phyloP scores from a whole-genome alignment of 352 stramenopile genomes.

The Phytophthora capsici region DNA sequence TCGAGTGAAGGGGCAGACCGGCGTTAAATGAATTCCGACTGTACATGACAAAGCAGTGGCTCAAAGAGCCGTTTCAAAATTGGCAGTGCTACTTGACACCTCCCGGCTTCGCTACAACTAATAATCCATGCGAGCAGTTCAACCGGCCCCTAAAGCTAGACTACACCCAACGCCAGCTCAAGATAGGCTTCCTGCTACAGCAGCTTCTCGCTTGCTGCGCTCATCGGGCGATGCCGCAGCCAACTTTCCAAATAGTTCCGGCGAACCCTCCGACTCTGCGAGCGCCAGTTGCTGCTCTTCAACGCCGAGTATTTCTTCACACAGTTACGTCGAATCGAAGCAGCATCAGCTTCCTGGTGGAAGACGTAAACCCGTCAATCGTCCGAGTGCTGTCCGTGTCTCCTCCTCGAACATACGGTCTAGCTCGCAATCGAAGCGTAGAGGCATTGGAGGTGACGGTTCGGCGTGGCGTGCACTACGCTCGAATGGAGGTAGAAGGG shows the following conservation, averaged over 20 bases:
- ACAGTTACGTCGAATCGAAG: too few relatives aligned
- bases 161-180: conserved; percentile 22
- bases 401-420: background rate
- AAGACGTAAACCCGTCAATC: background rate
- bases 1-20: too few relatives aligned
- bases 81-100: conserved; percentile 26
- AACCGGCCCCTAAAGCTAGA: conserved; percentile 7
- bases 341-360: conserved; percentile 5
- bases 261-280: too few relatives aligned
- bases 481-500: conserved; percentile 12
- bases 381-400: background rate
- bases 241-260: too few relatives aligned
- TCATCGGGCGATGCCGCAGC: too few relatives aligned
- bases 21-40: background rate
- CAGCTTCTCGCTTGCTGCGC: conserved; percentile 2
- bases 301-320: too few relatives aligned
- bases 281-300: too few relatives aligned
- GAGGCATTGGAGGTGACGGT: background rate
- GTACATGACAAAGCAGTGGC: background rate
- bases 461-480: conserved; percentile 3
- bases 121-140: conserved; percentile 16
- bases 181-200: conserved; percentile 1
- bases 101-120: conserved; percentile 16
- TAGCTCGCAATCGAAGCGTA: background rate
- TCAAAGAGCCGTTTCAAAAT: background rate